Evolutionary conservation across 2,329 filamentous ascomycete species (phyloP).

Genomic region (Bipolaris zeicola): DNA sequence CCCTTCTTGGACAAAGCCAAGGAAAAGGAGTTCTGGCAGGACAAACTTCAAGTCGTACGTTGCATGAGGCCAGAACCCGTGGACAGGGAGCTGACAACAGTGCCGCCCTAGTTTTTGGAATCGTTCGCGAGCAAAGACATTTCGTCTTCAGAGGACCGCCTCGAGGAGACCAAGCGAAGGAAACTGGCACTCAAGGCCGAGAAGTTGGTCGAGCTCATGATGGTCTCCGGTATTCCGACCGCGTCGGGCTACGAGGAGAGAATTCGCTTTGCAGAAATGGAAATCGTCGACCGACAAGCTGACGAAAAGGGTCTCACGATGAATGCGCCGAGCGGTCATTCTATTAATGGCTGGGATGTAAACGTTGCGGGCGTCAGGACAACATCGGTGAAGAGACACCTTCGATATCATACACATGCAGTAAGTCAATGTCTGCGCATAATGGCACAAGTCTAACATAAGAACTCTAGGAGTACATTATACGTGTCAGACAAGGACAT

Average conservation of each 20-base stretch:
- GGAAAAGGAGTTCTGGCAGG: conserved; percentile 99
- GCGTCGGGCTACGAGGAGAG: conserved; percentile 97
- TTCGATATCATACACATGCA: conserved; percentile 89
- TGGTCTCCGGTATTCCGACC: conserved; percentile 96
- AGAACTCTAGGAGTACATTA: conserved; percentile 74
- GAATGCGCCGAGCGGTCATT: conserved; percentile 87
- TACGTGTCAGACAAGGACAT: conserved; percentile 80
- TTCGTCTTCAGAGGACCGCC: conserved; percentile 91
- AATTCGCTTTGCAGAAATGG: conserved; percentile 94
- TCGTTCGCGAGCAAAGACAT: conserved; percentile 98
- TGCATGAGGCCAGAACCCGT: conserved; percentile 10
- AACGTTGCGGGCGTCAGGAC: conserved; percentile 91
- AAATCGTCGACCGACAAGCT: conserved; percentile 90
- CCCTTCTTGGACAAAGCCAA: conserved; percentile 95
- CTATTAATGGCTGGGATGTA: conserved; percentile 94
- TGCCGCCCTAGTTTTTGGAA: conserved; percentile 75
- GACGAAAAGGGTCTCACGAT: conserved; percentile 88
- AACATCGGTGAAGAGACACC: conserved; percentile 79
- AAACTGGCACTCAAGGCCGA: conserved; percentile 92
- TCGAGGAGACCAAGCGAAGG: conserved; percentile 93
- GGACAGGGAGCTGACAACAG: conserved; percentile 24
- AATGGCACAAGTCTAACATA: conserved; percentile 8
- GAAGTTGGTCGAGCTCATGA: conserved; percentile 98
- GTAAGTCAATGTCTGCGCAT: conserved; percentile 56
- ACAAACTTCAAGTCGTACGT: conserved; percentile 90